Evolutionary conservation across 2,329 filamentous ascomycete genomes (phyloP), one percentile per base, ranked within the genome.

Genomic region (Cryphonectria naterciae): DNA sequence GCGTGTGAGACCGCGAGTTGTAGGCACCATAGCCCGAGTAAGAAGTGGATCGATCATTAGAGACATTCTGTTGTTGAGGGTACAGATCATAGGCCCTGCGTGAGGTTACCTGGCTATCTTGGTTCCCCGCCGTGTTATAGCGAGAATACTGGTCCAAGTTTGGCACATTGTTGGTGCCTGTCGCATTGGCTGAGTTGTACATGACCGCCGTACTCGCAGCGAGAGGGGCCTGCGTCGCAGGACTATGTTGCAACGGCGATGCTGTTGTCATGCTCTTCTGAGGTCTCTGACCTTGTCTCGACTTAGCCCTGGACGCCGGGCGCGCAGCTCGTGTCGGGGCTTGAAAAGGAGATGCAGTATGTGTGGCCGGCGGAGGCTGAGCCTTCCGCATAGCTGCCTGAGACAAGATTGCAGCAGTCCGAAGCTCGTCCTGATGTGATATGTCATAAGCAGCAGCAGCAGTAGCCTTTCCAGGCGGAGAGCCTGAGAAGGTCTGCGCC

Each of bases 251-350:
- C 28, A 68, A 64, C 69, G 75, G 39, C 32, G 74, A 67, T 19
- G 68, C 74, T 1, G 79, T 77, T 32, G 79, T 79, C 22, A 74
- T 77, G 6, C 73, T 78, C 67, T 80, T 78, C 68, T 80, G 78
- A 1, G 76, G 71, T 58, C 79, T 78, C n/a, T 80, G 80, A 2
- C 78, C 76, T 61, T 81, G 79, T 67, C 78, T 76, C 17, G 82
- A 82, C 70, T 77, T 77, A 15, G 78, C 74, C 35, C 77, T 76
- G 67, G 78, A 71, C 35, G 73, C 71, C 49, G 46, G 46, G 19
- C 74, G 61, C 68, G 73, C 68, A 46, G 65, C 71, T 60, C 71
- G 68, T 3, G 37, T 67, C 17, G 69, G 66, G n/a, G 64, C 70
- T 17, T 68, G 69, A 41, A 78, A 78, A 0, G 79, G 78, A 22